Base-by-base conservation (phyloP, 805 yeast genomes). In the Saturnispora saitoi region DNA sequence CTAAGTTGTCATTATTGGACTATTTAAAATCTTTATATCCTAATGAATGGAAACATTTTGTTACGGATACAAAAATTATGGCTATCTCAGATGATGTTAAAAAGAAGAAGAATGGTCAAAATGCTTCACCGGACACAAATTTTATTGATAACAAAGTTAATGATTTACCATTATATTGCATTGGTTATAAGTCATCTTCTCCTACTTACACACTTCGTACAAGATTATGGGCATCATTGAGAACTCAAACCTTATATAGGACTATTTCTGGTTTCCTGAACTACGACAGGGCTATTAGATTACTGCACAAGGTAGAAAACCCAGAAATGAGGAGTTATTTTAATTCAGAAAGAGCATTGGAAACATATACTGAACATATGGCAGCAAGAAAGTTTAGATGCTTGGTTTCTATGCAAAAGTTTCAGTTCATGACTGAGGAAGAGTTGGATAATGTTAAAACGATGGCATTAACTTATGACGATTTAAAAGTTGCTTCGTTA, bases 371-470 rank as follows among this genome's bases (percentile, higher is more conserved):
- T 53, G 84, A 81, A 61, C 73, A 80, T 42, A 76, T 89, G 78
- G 86, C 91, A 0, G 72, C 75, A 48, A 72, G 95, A 54, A 91
- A 91, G 68, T 89, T 89, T 70, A 77, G 78, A 58, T 69, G 91
- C 60, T 61, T 91, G 22, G 79, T 91, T 19, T 83, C 96, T 1
- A 87, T 91, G 95, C 98, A 91, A 69, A 76, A 95, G 54, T 76
- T 77, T 51, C 76, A 81, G 50, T 70, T 75, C 48, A 86, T 90
- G 65, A 70, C 71, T 49, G 71, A 70, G 9, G 78, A 76, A 6
- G 96, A 90, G 65, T 68, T 65, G 59, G 80, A 75, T 57, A 86
- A 86, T 58, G 77, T 86, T 3, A 81, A 77, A 50, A 70, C 82
- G 49, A 64, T 91, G 54, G 67, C 87, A 42, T 76, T 78, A 45